Evolutionary conservation across 352 stramenopile genomes (phyloP).

Genomic region (Phytophthora chlamydospora): DNA sequence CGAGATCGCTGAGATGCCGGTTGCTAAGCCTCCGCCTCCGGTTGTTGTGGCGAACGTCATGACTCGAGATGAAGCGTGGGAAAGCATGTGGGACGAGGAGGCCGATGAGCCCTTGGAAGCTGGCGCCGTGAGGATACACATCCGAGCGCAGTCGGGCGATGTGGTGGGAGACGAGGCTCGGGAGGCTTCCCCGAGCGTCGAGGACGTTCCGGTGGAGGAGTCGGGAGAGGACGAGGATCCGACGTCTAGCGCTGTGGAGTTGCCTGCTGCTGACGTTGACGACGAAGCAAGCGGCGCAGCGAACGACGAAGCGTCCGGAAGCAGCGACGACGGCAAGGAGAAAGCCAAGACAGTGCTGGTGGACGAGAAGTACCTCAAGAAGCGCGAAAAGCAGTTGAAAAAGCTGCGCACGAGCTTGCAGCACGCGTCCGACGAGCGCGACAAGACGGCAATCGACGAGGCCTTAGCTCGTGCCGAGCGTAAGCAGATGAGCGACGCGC

Average conservation of each 20-base stretch:
- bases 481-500: constrained; percentile 77
- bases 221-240: constrained; percentile 9
- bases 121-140: constrained; percentile 26
- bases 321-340: constrained; percentile 45
- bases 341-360: constrained; percentile 58
- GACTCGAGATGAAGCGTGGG: constrained; percentile 78
- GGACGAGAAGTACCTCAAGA: constrained; percentile 80
- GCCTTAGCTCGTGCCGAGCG: constrained; percentile 70
- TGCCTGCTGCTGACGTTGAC: constrained; percentile 9
- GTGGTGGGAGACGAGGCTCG: constrained; percentile 9
- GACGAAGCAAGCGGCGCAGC: constrained; percentile 28
- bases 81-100: constrained; percentile 78
- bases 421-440: constrained; percentile 52
- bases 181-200: constrained; percentile 6
- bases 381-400: constrained; percentile 76
- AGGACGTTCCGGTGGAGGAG: constrained; percentile 1
- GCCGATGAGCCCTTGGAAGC: constrained; percentile 44
- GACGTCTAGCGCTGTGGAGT: background rate
- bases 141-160: constrained; percentile 28
- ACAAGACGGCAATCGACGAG: constrained; percentile 59
- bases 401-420: constrained; percentile 57
- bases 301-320: constrained; percentile 36
- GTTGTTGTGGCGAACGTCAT: constrained; percentile 39
- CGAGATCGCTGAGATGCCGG: background rate
- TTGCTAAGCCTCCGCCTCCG: constrained; percentile 5